Conservation (phyloP, 2,329 filamentous ascomycete genomes). For the Colletotrichum sp. region DNA sequence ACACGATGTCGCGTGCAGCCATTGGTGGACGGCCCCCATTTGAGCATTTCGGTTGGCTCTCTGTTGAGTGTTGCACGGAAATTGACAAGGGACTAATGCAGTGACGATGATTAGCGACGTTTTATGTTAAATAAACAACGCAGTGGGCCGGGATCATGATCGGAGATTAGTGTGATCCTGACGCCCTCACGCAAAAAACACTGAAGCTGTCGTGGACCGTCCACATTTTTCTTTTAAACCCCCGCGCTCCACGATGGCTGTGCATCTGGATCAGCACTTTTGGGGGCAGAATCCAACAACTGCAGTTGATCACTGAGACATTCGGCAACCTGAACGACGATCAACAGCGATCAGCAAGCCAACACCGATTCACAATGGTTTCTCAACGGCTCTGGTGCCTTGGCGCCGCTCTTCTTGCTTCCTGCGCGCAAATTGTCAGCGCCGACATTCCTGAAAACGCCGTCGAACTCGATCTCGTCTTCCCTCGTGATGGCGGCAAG, state of each 20-base stretch:
- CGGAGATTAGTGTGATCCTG: constrained; percentile 16
- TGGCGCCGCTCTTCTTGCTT: constrained; percentile 1
- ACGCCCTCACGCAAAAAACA: not conserved
- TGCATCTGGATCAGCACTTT: not conserved
- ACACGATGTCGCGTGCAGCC: not conserved
- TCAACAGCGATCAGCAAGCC: constrained; percentile 1
- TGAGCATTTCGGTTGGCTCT: constrained; percentile 8
- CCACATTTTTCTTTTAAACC: constrained; percentile 1
- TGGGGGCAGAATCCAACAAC: not conserved
- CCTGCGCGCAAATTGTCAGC: not conserved
- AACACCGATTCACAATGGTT: constrained; percentile 2
- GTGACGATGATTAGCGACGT: constrained; percentile 19
- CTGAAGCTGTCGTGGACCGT: not conserved
- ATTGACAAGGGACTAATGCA: constrained; percentile 17
- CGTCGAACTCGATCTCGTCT: constrained; percentile 20
- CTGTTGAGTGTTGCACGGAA: constrained; percentile 1
- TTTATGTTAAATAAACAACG: constrained; percentile 8
- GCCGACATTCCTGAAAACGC: constrained; percentile 19
- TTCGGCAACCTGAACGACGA: not conserved
- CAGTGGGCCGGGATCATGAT: constrained; percentile 11
- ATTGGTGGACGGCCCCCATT: not conserved
- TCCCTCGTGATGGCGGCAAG: constrained; percentile 16
- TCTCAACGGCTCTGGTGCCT: constrained; percentile 4
- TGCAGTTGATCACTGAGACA: not conserved
- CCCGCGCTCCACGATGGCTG: not conserved